These are phyloP conservation scores for Capsicum pubescens DNA, from an alignment of 257 asterid species.

Conservation along the genomic window DNA sequence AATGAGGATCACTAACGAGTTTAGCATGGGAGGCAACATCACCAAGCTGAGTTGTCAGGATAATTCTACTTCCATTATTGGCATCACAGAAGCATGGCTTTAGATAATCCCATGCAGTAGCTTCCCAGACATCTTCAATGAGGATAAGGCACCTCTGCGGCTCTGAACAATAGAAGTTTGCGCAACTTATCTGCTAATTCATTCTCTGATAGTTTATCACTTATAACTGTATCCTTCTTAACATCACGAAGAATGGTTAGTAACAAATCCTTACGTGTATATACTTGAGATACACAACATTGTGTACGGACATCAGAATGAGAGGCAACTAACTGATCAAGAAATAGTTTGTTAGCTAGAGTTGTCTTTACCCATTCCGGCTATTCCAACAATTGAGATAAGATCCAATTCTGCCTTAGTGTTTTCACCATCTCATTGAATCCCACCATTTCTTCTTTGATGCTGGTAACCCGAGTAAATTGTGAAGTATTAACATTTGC, in stretches of 20 bases:
- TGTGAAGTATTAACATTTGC: too few relatives aligned
- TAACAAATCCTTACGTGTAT: constrained; percentile 24
- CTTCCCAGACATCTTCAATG: constrained; percentile 51
- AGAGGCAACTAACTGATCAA: constrained; percentile 18
- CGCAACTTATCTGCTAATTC: constrained; percentile 18
- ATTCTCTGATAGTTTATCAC: background rate
- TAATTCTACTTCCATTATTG: constrained; percentile 42
- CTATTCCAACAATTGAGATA: background rate
- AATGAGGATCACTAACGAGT: background rate
- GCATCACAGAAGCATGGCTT: background rate
- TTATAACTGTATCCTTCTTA: too few relatives aligned
- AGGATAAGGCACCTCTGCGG: constrained; percentile 40
- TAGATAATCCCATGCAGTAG: constrained; percentile 33
- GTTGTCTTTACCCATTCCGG: constrained; percentile 50
- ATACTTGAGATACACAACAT: constrained; percentile 41
- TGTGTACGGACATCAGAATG: constrained; percentile 35
- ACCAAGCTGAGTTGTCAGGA: constrained; percentile 23
- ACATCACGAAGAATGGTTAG: constrained; percentile 7
- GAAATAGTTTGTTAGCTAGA: constrained; percentile 37
- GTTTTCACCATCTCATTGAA: too few relatives aligned
- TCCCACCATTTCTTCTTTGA: too few relatives aligned
- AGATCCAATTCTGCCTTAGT: constrained; percentile 18
- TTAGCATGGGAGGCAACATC: constrained; percentile 15
- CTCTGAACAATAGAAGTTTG: constrained; percentile 28
- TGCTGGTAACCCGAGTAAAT: too few relatives aligned